Conservation (phyloP, 176 grass and related monocot genomes). For the Melocanna baccifera region DNA sequence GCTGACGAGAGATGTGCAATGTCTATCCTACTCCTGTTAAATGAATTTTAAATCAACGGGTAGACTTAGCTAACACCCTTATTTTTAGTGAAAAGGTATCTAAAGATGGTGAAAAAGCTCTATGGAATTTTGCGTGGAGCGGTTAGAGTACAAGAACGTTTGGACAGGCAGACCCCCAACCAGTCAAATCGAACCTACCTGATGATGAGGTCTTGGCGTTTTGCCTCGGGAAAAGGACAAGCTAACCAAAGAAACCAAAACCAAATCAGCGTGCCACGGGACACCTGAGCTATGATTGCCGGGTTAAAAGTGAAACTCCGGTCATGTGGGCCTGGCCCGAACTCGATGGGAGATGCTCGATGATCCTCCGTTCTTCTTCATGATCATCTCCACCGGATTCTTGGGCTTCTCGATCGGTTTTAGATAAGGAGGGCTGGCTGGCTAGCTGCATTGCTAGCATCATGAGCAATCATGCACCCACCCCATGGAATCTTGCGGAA, state of each 20-base stretch:
- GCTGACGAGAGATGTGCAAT: too few species aligned
- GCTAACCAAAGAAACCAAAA: background rate
- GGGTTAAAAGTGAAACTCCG: background rate
- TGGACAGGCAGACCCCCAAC: background rate
- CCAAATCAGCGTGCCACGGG: background rate
- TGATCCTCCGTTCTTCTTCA: background rate
- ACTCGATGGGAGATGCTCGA: background rate
- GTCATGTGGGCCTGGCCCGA: background rate
- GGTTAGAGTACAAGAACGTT: background rate
- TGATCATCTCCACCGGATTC: background rate
- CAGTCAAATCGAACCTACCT: background rate
- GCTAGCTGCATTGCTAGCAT: background rate
- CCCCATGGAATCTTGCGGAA: background rate
- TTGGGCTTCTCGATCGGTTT: background rate
- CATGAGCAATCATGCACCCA: constrained; percentile 8
- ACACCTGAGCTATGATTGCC: background rate
- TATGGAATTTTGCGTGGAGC: background rate
- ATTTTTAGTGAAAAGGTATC: too few species aligned
- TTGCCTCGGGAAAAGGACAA: background rate
- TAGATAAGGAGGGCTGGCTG: background rate
- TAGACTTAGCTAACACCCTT: too few species aligned
- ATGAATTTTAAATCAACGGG: too few species aligned
- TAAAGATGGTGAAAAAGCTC: too few species aligned
- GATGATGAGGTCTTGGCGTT: background rate
- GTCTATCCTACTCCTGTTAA: too few species aligned